These are phyloP conservation scores for Kwoniella heveanensis DNA, from an alignment of 768 basidiomycete species.

Conservation along the genomic window DNA sequence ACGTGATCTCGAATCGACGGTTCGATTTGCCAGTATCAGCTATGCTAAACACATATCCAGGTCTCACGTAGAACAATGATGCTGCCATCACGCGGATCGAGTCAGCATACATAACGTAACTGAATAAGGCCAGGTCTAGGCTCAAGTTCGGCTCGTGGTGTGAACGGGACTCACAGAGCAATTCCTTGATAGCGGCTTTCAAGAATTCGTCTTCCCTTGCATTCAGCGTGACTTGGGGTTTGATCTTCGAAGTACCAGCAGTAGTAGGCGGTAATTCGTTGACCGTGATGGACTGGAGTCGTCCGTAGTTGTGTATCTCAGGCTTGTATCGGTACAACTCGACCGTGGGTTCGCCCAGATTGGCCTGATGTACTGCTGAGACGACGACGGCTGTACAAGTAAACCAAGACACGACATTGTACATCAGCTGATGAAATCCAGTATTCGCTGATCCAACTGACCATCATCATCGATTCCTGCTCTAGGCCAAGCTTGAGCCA, in stretches of 20 bases:
- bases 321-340: constrained; percentile 34
- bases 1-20: constrained; percentile 16
- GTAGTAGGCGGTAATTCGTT: constrained; percentile 13
- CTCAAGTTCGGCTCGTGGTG: constrained; percentile 17
- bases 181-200: constrained; percentile 43
- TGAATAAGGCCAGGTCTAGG: neutral
- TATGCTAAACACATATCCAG: neutral
- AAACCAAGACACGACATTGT: neutral
- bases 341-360: constrained; percentile 11
- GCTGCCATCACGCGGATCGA: too few species aligned
- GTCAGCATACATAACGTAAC: neutral
- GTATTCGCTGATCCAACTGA: constrained; percentile 9
- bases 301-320: constrained; percentile 12
- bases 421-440: neutral
- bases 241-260: too few species aligned
- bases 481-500: constrained; percentile 48
- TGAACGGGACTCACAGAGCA: constrained; percentile 33
- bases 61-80: neutral
- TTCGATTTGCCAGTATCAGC: neutral
- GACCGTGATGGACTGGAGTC: constrained; percentile 10
- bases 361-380: constrained; percentile 1
- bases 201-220: constrained; percentile 43
- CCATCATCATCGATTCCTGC: constrained; percentile 39
- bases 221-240: constrained; percentile 12
- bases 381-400: constrained; percentile 9